These are phyloP conservation scores for Picochlorum sp. DNA, from an alignment of 139 green algal species.

Conservation along the genomic window DNA sequence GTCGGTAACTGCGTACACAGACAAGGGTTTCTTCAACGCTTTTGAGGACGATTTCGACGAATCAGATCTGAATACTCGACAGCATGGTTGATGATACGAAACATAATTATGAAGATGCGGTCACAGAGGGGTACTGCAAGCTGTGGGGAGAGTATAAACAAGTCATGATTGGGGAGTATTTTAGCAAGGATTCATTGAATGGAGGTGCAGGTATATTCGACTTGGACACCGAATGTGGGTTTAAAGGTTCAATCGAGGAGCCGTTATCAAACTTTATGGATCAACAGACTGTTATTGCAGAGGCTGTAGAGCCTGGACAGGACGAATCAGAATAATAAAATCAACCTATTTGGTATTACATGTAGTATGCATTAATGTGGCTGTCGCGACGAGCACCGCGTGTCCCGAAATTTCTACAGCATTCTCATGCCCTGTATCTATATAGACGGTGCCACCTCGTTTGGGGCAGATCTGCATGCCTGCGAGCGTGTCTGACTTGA, in stretches of 20 bases:
- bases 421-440: background rate
- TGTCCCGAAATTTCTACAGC: background rate
- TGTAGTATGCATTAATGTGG: background rate
- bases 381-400: background rate
- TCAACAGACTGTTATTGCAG: slow-evolving; percentile 3
- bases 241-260: slow-evolving; percentile 1
- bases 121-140: background rate
- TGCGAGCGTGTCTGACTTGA: slow-evolving; percentile 27
- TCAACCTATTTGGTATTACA: no score
- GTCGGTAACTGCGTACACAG: background rate
- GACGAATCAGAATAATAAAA: background rate
- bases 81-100: background rate
- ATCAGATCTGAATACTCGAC: background rate
- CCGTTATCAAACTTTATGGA: background rate
- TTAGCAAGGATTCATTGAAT: background rate
- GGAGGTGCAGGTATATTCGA: no score
- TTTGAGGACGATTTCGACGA: slow-evolving; percentile 2
- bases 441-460: slow-evolving; percentile 20
- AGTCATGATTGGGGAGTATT: slow-evolving; percentile 2
- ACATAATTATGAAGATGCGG: background rate
- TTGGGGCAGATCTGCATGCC: slow-evolving; percentile 37
- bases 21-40: background rate
- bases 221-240: background rate
- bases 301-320: background rate
- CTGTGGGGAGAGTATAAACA: background rate